A percentile compares a stretch with the other conserved stretches of the same genome.
Evolutionary conservation across 78 protist genomes (phyloP).

Genomic region (Dictyostelium capitatum): DNA sequence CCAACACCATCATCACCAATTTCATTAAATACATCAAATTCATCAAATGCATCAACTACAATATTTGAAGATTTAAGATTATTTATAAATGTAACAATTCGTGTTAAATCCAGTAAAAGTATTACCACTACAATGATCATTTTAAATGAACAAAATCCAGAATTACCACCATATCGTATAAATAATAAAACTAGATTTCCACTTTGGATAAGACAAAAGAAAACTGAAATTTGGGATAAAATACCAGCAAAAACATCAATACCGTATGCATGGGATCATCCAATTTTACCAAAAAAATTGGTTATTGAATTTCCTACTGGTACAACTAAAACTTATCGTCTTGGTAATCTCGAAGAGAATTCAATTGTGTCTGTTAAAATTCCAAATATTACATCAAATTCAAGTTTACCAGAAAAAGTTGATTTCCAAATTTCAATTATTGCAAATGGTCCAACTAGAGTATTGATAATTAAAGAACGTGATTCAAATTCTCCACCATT

Average conservation of each 20-base stretch:
- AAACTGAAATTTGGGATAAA: slow-evolving; percentile 73
- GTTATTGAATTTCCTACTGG: slow-evolving; percentile 53
- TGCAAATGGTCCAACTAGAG: slow-evolving; percentile 73
- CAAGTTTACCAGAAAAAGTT: background rate
- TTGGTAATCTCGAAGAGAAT: slow-evolving; percentile 61
- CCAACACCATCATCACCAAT: background rate
- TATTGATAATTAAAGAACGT: slow-evolving; percentile 28
- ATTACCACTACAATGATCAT: slow-evolving; percentile 64
- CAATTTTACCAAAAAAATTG: slow-evolving; percentile 58
- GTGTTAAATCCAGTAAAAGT: slow-evolving; percentile 51
- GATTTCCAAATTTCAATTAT: slow-evolving; percentile 47
- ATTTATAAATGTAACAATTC: slow-evolving; percentile 52
- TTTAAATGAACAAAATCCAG: slow-evolving; percentile 62
- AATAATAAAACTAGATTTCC: slow-evolving; percentile 58
- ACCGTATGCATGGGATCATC: slow-evolving; percentile 78
- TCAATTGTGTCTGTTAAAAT: slow-evolving; percentile 22
- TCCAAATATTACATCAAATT: background rate
- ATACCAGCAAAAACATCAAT: slow-evolving; percentile 22
- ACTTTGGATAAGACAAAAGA: slow-evolving; percentile 72
- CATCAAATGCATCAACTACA: background rate
- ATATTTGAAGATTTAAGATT: background rate
- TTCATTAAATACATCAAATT: background rate
- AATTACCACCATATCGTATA: slow-evolving; percentile 71
- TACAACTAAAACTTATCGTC: slow-evolving; percentile 18
- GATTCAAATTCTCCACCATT: background rate